Percentiles rank a stretch among this genome's conserved stretches.
These are phyloP conservation scores for Blastocystis hominis DNA, from an alignment of 352 stramenopile genomes.

Conservation along the genomic window DNA sequence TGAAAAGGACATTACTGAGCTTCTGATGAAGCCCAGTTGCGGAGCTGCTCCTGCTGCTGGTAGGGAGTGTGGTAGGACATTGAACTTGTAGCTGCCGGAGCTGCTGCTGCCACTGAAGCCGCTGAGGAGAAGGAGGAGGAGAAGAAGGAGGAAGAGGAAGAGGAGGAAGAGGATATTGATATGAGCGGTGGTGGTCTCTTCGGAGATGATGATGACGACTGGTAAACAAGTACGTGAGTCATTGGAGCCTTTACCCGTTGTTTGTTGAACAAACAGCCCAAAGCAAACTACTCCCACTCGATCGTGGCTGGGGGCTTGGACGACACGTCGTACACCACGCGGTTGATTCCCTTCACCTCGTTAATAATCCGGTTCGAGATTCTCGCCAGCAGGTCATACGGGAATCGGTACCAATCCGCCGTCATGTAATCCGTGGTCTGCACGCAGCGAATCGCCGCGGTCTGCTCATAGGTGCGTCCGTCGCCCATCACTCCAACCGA, in stretches of 20 bases:
- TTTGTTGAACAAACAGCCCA: slow-evolving; percentile 21
- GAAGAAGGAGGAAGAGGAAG: slow-evolving; percentile 66
- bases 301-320: slow-evolving; percentile 98
- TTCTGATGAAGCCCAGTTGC: slow-evolving; percentile 64
- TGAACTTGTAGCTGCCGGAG: not conserved
- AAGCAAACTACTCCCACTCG: slow-evolving; percentile 86
- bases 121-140: slow-evolving; percentile 67
- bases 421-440: slow-evolving; percentile 99
- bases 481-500: slow-evolving; percentile 96
- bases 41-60: slow-evolving; percentile 63
- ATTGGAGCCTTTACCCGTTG: not conserved
- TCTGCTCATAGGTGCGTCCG: slow-evolving; percentile 87
- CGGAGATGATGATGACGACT: slow-evolving; percentile 53
- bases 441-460: slow-evolving; percentile 82
- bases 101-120: slow-evolving; percentile 54
- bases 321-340: slow-evolving; percentile 98
- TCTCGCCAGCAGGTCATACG: slow-evolving; percentile 86
- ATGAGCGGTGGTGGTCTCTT: too few relatives aligned
- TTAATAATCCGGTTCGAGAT: slow-evolving; percentile 98
- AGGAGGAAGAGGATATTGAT: slow-evolving; percentile 46
- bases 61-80: not conserved
- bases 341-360: slow-evolving; percentile 92
- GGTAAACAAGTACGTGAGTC: slow-evolving; percentile 23
- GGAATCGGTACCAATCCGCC: slow-evolving; percentile 96
- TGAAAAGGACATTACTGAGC: slow-evolving; percentile 68